Conservation (phyloP, 345 rosid genomes). For the Heritiera littoralis region DNA sequence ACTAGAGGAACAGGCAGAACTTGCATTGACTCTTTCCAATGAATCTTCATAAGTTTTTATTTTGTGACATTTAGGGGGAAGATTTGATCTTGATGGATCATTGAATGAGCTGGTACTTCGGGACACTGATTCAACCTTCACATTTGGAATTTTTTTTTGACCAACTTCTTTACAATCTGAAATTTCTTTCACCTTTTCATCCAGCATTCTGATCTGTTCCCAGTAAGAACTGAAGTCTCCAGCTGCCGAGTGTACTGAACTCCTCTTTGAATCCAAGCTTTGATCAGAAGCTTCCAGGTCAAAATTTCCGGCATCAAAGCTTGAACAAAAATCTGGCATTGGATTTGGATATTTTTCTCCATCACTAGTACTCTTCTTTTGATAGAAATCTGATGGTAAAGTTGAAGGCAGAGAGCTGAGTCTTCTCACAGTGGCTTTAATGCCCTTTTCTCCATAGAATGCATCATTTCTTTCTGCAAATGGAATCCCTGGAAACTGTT, state of each 20-base stretch:
- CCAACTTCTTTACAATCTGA: constrained; percentile 39
- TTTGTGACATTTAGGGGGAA: constrained; percentile 30
- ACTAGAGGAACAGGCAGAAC: constrained; percentile 33
- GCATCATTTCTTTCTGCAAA: constrained; percentile 37
- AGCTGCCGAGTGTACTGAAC: constrained; percentile 8
- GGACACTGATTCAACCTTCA: constrained; percentile 42
- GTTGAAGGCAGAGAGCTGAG: constrained; percentile 41
- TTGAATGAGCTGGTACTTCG: constrained; percentile 27
- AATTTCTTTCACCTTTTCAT: constrained; percentile 49
- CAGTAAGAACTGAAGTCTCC: constrained; percentile 49
- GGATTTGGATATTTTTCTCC: constrained; percentile 24
- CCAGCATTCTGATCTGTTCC: constrained; percentile 64
- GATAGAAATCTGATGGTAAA: constrained; percentile 28
- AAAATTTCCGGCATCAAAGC: constrained; percentile 25
- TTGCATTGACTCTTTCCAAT: constrained; percentile 16
- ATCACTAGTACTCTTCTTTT: constrained; percentile 25
- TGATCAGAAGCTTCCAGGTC: constrained; percentile 33
- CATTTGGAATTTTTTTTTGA: constrained; percentile 28
- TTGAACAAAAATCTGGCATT: neutral
- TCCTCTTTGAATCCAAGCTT: constrained; percentile 34
- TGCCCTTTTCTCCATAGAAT: constrained; percentile 28
- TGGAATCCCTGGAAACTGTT: constrained; percentile 45
- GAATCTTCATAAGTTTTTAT: constrained; percentile 30
- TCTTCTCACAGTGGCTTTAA: constrained; percentile 26
- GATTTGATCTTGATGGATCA: constrained; percentile 35